Base-by-base conservation (phyloP, 2,329 filamentous ascomycete species). In the Chrysoporthe cubensis region DNA sequence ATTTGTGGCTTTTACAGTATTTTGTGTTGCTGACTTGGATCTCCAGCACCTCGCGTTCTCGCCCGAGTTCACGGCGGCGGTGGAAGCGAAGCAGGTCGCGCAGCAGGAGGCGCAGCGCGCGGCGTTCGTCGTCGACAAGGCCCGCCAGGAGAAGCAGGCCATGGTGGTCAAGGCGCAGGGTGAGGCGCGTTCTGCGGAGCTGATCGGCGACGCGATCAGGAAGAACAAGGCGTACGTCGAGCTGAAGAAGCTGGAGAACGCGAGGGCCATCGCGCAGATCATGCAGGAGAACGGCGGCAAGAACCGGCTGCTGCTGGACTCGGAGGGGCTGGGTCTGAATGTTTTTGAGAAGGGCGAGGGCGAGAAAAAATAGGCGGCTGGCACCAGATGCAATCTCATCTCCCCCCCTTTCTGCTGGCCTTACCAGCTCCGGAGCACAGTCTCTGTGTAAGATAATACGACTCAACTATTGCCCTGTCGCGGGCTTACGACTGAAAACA, bases 161-260 rank as follows among this genome's bases (percentile, higher is more conserved):
- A 97, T 94, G 84, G 94, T 99, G 66, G 96, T 99, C 78, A 93
- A 94, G 82, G 96, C 96, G 4, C 96, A 98, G 89, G 96, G 96
- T 93, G 96, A 99, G 84, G 96, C 96, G 62, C 92, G 96, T 73
- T 98, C 96, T 50, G 96, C 96, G 59, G 94, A 99, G 83, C 90
- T 99, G 72, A 97, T 99, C 76, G 96, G 96, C 81, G 96, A 99
- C 64, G 96, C 96, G 70, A 97, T 99, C 89, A 99, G 98, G 92
- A 99, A 98, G 91, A 96, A 88, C 85, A 91, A 94, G 83, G 91
- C 93, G 72, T 99, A 99, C 80, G 89, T 99, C 71, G 96, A 98
- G 82, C 88, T 99, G 78, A 93, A 96, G 83, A 96, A 97, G 86
- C 97, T 99, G 75, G 96, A 99, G 84, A 99, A 97, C 76, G 96